A percentile compares a stretch with the other conserved stretches of the same genome.
phyloP scores from a whole-genome alignment of 352 stramenopile genomes.

The Pythium periplocum region DNA sequence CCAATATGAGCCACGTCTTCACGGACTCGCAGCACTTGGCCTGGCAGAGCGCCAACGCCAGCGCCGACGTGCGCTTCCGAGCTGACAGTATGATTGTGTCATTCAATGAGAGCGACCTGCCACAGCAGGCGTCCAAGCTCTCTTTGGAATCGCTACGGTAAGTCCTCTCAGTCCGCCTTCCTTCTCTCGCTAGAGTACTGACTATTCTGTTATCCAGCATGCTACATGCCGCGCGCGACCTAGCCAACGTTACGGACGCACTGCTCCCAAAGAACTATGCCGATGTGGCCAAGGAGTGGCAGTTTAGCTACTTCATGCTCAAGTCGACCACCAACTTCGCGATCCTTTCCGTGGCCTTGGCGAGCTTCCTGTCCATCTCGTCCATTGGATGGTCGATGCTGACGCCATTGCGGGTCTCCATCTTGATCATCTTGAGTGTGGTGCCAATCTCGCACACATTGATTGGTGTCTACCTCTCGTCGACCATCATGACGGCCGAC shows the following conservation, averaged over 20 bases:
- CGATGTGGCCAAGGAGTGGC: conserved; percentile 47
- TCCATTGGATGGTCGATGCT: conserved; percentile 82
- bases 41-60: conserved; percentile 26
- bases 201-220: conserved; percentile 22
- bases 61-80: conserved; percentile 31
- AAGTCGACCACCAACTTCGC: conserved; percentile 76
- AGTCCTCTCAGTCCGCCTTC: conserved; percentile 1
- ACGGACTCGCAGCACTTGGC: conserved; percentile 30
- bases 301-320: conserved; percentile 76
- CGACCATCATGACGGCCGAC: conserved; percentile 76
- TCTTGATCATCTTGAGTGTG: conserved; percentile 70
- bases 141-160: conserved; percentile 54
- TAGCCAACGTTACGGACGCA: conserved; percentile 39
- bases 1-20: conserved; percentile 61
- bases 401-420: conserved; percentile 59
- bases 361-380: conserved; percentile 75
- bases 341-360: conserved; percentile 65
- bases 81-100: conserved; percentile 58
- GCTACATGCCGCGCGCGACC: conserved; percentile 44
- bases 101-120: conserved; percentile 71
- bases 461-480: conserved; percentile 72
- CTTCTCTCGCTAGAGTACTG: not conserved
- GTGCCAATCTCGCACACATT: conserved; percentile 77
- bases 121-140: conserved; percentile 51
- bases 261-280: conserved; percentile 60